Conservation (phyloP, 225 moss, liverwort and hornwort genomes). For the Straminergon stramineum region DNA sequence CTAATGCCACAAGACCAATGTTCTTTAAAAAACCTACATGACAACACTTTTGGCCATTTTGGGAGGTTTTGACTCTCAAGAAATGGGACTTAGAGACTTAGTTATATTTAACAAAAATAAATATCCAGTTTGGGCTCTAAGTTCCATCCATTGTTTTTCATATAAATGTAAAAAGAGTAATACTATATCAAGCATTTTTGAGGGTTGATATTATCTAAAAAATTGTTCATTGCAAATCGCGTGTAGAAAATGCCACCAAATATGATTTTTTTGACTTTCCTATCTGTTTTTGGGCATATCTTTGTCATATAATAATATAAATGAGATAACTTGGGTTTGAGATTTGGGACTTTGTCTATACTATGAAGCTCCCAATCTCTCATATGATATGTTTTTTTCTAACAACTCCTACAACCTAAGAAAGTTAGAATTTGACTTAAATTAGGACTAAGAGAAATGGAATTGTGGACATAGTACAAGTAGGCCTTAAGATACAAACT, state of each 20-base stretch:
- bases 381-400: background rate
- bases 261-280: background rate
- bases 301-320: background rate
- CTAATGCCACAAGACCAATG: background rate
- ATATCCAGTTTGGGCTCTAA: background rate
- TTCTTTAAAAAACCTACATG: background rate
- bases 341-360: background rate
- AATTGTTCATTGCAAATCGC: background rate
- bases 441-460: rapidly evolving
- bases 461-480: background rate
- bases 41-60: no score
- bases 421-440: background rate
- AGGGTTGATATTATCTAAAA: background rate
- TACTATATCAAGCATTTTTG: background rate
- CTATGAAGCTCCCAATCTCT: background rate
- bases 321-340: background rate
- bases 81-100: background rate
- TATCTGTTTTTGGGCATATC: background rate
- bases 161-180: background rate
- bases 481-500: background rate
- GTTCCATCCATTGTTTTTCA: background rate
- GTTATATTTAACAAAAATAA: background rate
- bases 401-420: background rate
- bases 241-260: background rate
- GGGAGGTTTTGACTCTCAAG: background rate